Conservation (phyloP, 768 basidiomycete species). For the Calocera viscosa region DNA sequence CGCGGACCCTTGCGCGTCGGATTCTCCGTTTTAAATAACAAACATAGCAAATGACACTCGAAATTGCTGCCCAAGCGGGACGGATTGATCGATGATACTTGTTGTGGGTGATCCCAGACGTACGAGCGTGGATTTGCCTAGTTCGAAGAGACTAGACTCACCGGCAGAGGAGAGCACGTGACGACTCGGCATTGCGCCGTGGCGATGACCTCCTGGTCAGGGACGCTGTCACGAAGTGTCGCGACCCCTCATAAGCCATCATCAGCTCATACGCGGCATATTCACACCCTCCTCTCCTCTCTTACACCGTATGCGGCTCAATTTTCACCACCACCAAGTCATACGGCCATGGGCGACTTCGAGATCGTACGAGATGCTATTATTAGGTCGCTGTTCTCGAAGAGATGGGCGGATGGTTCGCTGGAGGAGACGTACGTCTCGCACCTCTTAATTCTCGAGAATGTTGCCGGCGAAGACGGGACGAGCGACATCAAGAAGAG, state of each 20-base stretch:
- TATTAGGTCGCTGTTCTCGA: constrained; percentile 70
- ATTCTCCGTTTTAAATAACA: too few species aligned
- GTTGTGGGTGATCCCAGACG: too few species aligned
- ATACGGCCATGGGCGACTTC: constrained; percentile 11
- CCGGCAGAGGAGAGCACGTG: too few species aligned
- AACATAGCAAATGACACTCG: too few species aligned
- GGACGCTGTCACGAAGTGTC: not conserved
- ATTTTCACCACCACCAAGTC: not conserved
- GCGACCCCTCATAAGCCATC: constrained; percentile 3
- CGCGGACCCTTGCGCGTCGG: too few species aligned
- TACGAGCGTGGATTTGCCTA: too few species aligned
- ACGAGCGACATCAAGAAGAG: constrained; percentile 56
- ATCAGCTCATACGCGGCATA: not conserved
- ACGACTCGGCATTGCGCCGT: too few species aligned
- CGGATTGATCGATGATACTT: too few species aligned
- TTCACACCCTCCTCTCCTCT: not conserved
- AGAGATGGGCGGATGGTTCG: constrained; percentile 48
- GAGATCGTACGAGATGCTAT: constrained; percentile 34
- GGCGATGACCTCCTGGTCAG: too few species aligned
- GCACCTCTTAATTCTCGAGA: constrained; percentile 91
- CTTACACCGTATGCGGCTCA: constrained; percentile 5
- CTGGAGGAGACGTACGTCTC: constrained; percentile 71
- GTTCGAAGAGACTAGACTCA: too few species aligned
- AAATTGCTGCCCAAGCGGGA: too few species aligned
- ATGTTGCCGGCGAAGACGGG: constrained; percentile 52